A percentile compares a stretch with the other conserved stretches of the same genome.
These are phyloP conservation scores for Rhododendron henanense DNA, from an alignment of 148 eudicot genomes.

Conservation along the genomic window DNA sequence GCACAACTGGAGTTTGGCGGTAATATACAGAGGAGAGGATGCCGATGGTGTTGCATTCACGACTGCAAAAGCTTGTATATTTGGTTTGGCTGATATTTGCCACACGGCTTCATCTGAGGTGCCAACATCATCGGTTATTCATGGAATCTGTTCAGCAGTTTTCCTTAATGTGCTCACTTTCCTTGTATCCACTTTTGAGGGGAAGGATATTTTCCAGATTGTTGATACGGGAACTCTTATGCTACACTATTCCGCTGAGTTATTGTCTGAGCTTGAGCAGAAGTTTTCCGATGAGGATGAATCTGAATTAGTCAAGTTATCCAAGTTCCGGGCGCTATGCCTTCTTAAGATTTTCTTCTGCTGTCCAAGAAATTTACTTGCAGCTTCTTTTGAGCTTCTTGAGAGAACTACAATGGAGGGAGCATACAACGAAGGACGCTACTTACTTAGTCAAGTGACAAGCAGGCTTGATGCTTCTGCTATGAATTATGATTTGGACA, in stretches of 20 bases:
- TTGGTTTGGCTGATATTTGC: conserved; percentile 81
- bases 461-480: conserved; percentile 30
- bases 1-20: conserved; percentile 65
- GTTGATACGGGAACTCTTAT: conserved; percentile 48
- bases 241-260: conserved; percentile 47
- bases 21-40: conserved; percentile 71
- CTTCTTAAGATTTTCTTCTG: conserved; percentile 68
- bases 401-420: conserved; percentile 47
- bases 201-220: conserved; percentile 69
- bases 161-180: conserved; percentile 64
- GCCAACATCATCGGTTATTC: conserved; percentile 68
- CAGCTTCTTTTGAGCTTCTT: conserved; percentile 74
- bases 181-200: conserved; percentile 64
- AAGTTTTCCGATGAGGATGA: conserved; percentile 46
- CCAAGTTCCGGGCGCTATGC: conserved; percentile 61
- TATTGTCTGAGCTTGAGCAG: conserved; percentile 45
- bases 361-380: conserved; percentile 69
- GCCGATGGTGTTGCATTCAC: conserved; percentile 65
- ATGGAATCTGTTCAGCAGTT: conserved; percentile 78
- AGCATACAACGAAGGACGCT: conserved; percentile 45
- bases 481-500: conserved; percentile 19
- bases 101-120: conserved; percentile 57
- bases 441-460: conserved; percentile 63
- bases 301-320: conserved; percentile 42
- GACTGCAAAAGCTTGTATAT: conserved; percentile 73